Evolutionary conservation across 805 yeast genomes (phyloP).

Genomic region (Sugiyamaella boreocaroliniensis): DNA sequence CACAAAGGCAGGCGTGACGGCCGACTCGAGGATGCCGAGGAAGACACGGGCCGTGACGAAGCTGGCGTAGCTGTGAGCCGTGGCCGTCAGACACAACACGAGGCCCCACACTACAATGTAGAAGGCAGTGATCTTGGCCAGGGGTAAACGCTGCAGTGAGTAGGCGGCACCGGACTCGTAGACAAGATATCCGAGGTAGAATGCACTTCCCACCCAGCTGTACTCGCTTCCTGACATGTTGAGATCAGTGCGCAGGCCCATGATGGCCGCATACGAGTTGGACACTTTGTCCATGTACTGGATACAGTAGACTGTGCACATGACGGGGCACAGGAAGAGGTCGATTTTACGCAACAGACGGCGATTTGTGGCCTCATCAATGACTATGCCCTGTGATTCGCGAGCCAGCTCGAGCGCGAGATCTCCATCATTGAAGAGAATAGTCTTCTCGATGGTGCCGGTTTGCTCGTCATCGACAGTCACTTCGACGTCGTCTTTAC

Average conservation of each 20-base stretch:
- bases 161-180: constrained; percentile 47
- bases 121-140: constrained; percentile 44
- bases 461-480: neutral
- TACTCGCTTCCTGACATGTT: constrained; percentile 39
- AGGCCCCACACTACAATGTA: constrained; percentile 59
- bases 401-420: constrained; percentile 1
- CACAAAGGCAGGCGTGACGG: constrained; percentile 53
- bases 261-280: constrained; percentile 45
- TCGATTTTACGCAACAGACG: constrained; percentile 46
- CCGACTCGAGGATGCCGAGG: constrained; percentile 47
- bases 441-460: neutral
- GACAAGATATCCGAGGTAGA: constrained; percentile 56
- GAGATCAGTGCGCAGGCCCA: constrained; percentile 43
- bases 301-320: constrained; percentile 44
- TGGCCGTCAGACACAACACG: constrained; percentile 46
- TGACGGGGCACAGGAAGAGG: constrained; percentile 42
- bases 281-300: constrained; percentile 59
- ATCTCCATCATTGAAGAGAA: neutral
- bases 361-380: constrained; percentile 24
- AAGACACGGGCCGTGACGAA: constrained; percentile 43
- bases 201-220: constrained; percentile 51
- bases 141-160: constrained; percentile 49
- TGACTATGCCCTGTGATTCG: constrained; percentile 10
- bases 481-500: neutral
- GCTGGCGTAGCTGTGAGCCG: constrained; percentile 39